Conservation (phyloP, 192 early-diverging fungal species). For the Coemansia sp. region DNA sequence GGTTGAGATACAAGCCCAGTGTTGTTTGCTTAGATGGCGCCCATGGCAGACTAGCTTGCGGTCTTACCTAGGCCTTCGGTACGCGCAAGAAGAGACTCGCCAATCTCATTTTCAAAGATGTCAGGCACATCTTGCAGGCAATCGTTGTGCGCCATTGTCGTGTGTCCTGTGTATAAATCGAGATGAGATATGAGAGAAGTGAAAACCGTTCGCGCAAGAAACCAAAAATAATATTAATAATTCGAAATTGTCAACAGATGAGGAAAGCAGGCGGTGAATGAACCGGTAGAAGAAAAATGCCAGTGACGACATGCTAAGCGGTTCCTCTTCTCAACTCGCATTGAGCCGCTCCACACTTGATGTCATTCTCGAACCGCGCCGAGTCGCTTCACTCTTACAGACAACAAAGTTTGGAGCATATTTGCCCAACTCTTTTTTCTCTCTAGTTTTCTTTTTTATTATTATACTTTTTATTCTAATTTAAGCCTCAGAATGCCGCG, state of each 20-base stretch:
- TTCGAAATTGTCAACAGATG: background rate
- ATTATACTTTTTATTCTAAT: background rate
- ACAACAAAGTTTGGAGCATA: background rate
- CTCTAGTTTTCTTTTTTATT: background rate
- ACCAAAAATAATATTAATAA: background rate
- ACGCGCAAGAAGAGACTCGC: slow-evolving; percentile 83
- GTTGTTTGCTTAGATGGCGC: background rate
- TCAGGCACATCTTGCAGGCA: slow-evolving; percentile 89
- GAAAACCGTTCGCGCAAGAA: background rate
- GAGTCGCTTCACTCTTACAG: background rate
- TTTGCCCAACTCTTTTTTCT: background rate
- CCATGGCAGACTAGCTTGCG: background rate
- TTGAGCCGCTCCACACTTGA: too few relatives aligned
- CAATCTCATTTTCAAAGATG: slow-evolving; percentile 93
- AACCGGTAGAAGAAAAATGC: background rate
- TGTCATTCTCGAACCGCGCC: background rate
- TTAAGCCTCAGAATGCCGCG: slow-evolving; percentile 41
- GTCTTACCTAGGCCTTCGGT: slow-evolving; percentile 88
- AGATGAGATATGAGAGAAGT: background rate
- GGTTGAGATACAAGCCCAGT: background rate
- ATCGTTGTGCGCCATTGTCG: slow-evolving; percentile 58
- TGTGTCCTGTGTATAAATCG: slow-evolving; percentile 2
- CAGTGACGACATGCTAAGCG: slow-evolving; percentile 1
- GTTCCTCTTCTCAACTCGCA: background rate
- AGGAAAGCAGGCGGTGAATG: background rate